These are phyloP conservation scores for Tylopilus orsonianus DNA, from an alignment of 1,284 basidiomycete genomes.

Conservation along the genomic window DNA sequence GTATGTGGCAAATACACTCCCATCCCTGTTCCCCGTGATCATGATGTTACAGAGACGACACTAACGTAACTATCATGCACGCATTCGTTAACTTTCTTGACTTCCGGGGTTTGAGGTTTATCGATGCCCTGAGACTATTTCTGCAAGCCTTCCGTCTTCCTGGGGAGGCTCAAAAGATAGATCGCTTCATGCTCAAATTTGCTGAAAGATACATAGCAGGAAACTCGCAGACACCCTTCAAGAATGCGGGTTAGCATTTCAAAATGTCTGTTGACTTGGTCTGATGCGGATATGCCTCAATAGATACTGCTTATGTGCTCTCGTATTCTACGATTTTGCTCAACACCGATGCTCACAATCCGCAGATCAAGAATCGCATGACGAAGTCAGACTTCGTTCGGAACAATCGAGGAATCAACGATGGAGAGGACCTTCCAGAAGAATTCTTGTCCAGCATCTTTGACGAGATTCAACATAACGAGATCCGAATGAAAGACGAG, in stretches of 20 bases:
- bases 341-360: slow-evolving; percentile 95
- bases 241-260: slow-evolving; percentile 63
- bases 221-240: slow-evolving; percentile 80
- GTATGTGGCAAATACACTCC: slow-evolving; percentile 45
- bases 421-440: slow-evolving; percentile 83
- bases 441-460: slow-evolving; percentile 77
- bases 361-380: slow-evolving; percentile 92
- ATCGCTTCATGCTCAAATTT: slow-evolving; percentile 98
- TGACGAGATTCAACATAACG: slow-evolving; percentile 87
- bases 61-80: slow-evolving; percentile 92
- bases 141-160: slow-evolving; percentile 93
- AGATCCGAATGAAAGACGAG: slow-evolving; percentile 98
- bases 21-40: slow-evolving; percentile 6
- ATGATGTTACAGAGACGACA: slow-evolving; percentile 63
- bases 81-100: slow-evolving; percentile 92
- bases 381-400: slow-evolving; percentile 85
- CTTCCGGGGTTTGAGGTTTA: slow-evolving; percentile 78
- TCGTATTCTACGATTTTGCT: slow-evolving; percentile 93
- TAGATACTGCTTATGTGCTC: slow-evolving; percentile 90
- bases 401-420: slow-evolving; percentile 95
- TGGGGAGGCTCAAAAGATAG: slow-evolving; percentile 96
- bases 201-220: slow-evolving; percentile 91
- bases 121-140: slow-evolving; percentile 85
- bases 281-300: slow-evolving; percentile 8
- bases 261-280: not conserved